Conservation (phyloP, 257 asterid genomes). For the Solanum chilense region DNA sequence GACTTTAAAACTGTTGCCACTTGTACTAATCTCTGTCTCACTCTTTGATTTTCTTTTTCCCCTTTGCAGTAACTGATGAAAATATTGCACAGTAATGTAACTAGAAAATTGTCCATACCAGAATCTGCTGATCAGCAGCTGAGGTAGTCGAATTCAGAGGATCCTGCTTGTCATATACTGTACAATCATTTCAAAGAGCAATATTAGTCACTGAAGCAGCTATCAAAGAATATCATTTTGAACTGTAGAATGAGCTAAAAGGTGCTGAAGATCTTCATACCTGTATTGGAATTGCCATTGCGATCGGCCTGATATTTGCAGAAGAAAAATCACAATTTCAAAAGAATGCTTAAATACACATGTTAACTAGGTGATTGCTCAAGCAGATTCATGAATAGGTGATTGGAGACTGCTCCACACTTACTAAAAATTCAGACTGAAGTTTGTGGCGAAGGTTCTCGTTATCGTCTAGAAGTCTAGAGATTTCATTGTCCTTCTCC, state of each 20-base stretch:
- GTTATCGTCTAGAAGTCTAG: constrained; percentile 72
- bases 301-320: constrained; percentile 44
- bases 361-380: background rate
- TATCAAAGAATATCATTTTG: background rate
- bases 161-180: constrained; percentile 62
- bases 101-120: constrained; percentile 38
- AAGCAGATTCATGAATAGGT: background rate
- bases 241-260: background rate
- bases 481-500: constrained; percentile 87
- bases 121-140: constrained; percentile 92
- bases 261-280: constrained; percentile 19
- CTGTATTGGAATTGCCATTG: constrained; percentile 36
- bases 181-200: constrained; percentile 15
- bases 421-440: constrained; percentile 60
- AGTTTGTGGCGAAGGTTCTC: constrained; percentile 56
- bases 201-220: background rate
- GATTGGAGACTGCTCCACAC: background rate
- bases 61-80: background rate
- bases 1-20: background rate
- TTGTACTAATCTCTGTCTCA: background rate
- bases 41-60: background rate
- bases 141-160: constrained; percentile 49
- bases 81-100: background rate
- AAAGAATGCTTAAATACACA: background rate
- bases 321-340: background rate